Evolutionary conservation across 2,329 filamentous ascomycete species (phyloP), one percentile per base, ranked within the genome.

Genomic region (Aureobasidium leucospermi): DNA sequence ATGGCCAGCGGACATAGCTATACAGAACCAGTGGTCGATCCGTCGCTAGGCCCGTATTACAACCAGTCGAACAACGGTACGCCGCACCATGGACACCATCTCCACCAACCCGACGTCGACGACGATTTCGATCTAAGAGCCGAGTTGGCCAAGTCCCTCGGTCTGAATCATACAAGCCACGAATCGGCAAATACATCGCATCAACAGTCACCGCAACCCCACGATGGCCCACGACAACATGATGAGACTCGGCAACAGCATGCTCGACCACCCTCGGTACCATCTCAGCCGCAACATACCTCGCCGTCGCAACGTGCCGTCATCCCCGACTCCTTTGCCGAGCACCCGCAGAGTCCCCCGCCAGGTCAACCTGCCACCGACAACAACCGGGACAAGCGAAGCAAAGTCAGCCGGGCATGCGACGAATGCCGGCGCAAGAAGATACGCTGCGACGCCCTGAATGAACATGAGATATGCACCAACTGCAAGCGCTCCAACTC

Each of bases 361-460:
- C 32, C 45, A 4, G 56, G 51, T 9, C 45, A 52, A 13, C 57
- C 60, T 23, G 56, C 52, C 23, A 45, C 32, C 43, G 59, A 60
- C 19, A 52, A 42, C 32, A 59, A 57, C 29, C 47, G 62, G 32
- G 45, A 48, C 38, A 61, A 62, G 43, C 58, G 63, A 11, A 51
- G 57, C 19, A 65, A 65, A 55, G 62, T 63, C 16, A 64, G 63
- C 13, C 59, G 62, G 38, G 64, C 64, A 29, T 65, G 64, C 48
- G 64, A 65, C 41, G 64, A 65, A 39, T 65, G 64, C 46, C 51
- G 64, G 13, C 58, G 64, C 23, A 65, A 65, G 56, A 65, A 65
- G 80, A 90, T 95, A 61, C 89, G 90, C 68, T 96, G 91, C 68
- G 90, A 96, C 74, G 88, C 90, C 4, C 82, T 84, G 62, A 86